A percentile compares a stretch with the other conserved stretches of the same genome.
Evolutionary conservation across 2,329 filamentous ascomycete species (phyloP).

Genomic region (Xylariaceae sp.): DNA sequence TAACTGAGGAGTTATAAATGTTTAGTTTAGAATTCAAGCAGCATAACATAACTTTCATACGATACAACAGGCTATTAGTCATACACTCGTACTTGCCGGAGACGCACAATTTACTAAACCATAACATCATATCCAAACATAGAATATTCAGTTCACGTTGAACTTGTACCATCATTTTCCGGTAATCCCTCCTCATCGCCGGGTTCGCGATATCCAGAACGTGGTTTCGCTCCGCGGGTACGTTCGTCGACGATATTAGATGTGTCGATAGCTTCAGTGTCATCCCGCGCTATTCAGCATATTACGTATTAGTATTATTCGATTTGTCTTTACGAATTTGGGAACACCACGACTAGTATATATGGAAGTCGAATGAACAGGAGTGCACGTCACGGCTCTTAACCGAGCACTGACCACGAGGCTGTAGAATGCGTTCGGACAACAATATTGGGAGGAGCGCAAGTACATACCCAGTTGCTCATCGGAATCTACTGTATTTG

Average conservation of each 20-base stretch:
- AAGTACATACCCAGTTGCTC: slow-evolving; percentile 42
- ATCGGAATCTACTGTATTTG: slow-evolving; percentile 41
- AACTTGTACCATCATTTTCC: slow-evolving; percentile 29
- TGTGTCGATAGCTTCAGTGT: slow-evolving; percentile 46
- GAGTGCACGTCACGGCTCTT: no score
- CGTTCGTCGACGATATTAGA: slow-evolving; percentile 45
- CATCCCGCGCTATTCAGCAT: slow-evolving; percentile 40
- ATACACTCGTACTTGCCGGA: no score
- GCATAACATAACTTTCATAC: no score
- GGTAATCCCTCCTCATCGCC: slow-evolving; percentile 44
- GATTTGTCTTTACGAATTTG: neutral
- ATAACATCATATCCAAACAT: no score
- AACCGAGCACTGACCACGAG: no score
- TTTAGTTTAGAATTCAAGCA: no score
- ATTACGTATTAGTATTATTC: neutral
- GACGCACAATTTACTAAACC: no score
- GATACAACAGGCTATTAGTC: no score
- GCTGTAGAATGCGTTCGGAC: no score
- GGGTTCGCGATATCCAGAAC: slow-evolving; percentile 41
- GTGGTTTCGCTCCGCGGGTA: slow-evolving; percentile 41
- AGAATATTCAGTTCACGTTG: no score
- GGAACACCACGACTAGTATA: neutral
- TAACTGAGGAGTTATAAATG: no score
- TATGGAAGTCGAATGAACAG: no score
- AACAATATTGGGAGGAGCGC: neutral